Evolutionary conservation across 176 grass and related monocot genomes (phyloP), one percentile per base, ranked within the genome.

Genomic region (Zoysia japonica): DNA sequence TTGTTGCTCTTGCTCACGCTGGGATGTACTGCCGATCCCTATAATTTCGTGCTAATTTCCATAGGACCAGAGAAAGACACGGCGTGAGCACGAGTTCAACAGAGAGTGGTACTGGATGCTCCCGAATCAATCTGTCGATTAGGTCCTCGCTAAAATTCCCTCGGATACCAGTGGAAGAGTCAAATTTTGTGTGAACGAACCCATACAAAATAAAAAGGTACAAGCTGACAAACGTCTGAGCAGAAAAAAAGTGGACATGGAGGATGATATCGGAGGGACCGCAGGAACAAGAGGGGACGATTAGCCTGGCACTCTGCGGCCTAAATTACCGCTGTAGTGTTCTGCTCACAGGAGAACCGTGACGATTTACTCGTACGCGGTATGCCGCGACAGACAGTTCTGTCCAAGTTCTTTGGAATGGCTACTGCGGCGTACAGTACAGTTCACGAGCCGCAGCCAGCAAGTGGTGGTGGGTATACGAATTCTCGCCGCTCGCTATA

Each of bases 11-110:
- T 42, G 36, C 36, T 80, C 71, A 17, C 65, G 17, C 2, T 71
- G 41, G 15, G 5, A 49, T 61, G 72, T 82, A 65, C 73, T 82
- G 57, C 73, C 43, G 49, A 9, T 59, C 57, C 65, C 85, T 37
- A 72, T 78, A 55, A 56, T 77, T 71, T 6, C 17, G 20, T n/a
- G 9, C 56, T 56, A 78, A 14, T 49, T 49, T 72, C 49, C 79
- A 66, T 50, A 48, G 48, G 9, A 35, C 19, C 10, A 36, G 59
- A 61, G 20, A 1, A 35, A 61, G 59, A 61, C 59, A 40, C 36
- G 13, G 40, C 46, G 40, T 72, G 45, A n/a, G 12, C 2, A n/a
- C 6, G 35, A 16, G 54, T 20, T 17, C 28, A 28, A 28, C 28
- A 28, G 28, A 28, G 28, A 28, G 28, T 28, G 28, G 28, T 41